phyloP scores from a whole-genome alignment of 441 rosid genomes.

The Lepidium campestre region DNA sequence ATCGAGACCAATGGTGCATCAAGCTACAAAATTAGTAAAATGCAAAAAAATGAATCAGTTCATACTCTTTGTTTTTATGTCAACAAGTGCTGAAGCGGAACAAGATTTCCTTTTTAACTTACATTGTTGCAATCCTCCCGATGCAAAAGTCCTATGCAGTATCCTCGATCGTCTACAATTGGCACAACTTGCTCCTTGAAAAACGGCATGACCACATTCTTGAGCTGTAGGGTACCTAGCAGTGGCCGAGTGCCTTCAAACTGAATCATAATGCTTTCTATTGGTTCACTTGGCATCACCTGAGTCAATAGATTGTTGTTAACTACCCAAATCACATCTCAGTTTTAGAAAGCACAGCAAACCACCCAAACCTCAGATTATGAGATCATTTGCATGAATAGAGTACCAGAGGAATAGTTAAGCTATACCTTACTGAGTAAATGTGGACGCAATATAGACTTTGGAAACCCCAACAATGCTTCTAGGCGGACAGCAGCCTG shows the following conservation, averaged over 20 bases:
- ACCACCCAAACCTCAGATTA: neutral
- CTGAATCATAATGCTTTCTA: constrained; percentile 54
- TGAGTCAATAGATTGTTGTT: constrained; percentile 18
- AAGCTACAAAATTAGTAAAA: constrained; percentile 37
- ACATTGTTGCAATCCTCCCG: constrained; percentile 69
- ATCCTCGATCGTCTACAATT: constrained; percentile 58
- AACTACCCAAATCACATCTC: neutral
- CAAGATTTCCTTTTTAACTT: neutral
- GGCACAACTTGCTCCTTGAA: constrained; percentile 56
- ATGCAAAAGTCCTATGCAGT: constrained; percentile 67
- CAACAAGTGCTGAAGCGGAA: neutral
- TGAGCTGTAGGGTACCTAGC: constrained; percentile 36
- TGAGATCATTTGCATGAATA: neutral
- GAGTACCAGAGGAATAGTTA: neutral
- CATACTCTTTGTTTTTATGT: neutral
- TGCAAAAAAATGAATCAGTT: constrained; percentile 1
- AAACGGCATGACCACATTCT: constrained; percentile 57
- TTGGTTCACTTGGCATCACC: constrained; percentile 52
- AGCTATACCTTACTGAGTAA: constrained; percentile 49
- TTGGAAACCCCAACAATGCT: constrained; percentile 47
- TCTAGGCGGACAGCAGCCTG: constrained; percentile 65
- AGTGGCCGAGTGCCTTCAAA: constrained; percentile 60
- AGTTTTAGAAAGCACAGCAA: neutral
- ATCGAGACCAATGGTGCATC: constrained; percentile 45
- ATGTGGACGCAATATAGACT: constrained; percentile 51